Conservation (phyloP, 1,139 yeast species). For the Scheffersomyces insectosa region DNA sequence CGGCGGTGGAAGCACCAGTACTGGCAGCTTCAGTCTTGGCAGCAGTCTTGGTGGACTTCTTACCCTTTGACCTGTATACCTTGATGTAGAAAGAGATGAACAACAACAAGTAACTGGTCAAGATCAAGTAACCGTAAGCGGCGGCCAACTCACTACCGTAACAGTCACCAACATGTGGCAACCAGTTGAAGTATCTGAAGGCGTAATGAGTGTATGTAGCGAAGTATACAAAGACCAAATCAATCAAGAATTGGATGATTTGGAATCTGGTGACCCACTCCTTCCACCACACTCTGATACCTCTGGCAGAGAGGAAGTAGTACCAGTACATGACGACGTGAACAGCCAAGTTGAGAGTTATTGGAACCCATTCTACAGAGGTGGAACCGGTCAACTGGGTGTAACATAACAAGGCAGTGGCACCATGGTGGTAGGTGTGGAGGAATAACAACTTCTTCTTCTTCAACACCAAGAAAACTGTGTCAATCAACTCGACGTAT, state of each 20-base stretch:
- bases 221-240: slow-evolving; percentile 85
- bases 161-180: slow-evolving; percentile 87
- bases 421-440: slow-evolving; percentile 98
- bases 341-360: slow-evolving; percentile 82
- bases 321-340: slow-evolving; percentile 99
- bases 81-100: slow-evolving; percentile 92
- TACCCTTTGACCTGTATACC: slow-evolving; percentile 63
- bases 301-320: slow-evolving; percentile 91
- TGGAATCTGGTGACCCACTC: slow-evolving; percentile 98
- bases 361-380: slow-evolving; percentile 95
- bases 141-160: slow-evolving; percentile 95
- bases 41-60: slow-evolving; percentile 19
- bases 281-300: slow-evolving; percentile 98
- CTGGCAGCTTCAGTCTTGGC: slow-evolving; percentile 8
- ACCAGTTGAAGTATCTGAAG: slow-evolving; percentile 52
- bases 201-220: slow-evolving; percentile 86
- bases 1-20: slow-evolving; percentile 18
- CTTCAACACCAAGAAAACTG: slow-evolving; percentile 87
- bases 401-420: slow-evolving; percentile 93
- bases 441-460: slow-evolving; percentile 87
- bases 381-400: slow-evolving; percentile 91
- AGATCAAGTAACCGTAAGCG: slow-evolving; percentile 81
- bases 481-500: slow-evolving; percentile 84
- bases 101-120: slow-evolving; percentile 85
- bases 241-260: slow-evolving; percentile 89